phyloP scores from a whole-genome alignment of 768 basidiomycete species.

The Strobilomyces echinocephalus region DNA sequence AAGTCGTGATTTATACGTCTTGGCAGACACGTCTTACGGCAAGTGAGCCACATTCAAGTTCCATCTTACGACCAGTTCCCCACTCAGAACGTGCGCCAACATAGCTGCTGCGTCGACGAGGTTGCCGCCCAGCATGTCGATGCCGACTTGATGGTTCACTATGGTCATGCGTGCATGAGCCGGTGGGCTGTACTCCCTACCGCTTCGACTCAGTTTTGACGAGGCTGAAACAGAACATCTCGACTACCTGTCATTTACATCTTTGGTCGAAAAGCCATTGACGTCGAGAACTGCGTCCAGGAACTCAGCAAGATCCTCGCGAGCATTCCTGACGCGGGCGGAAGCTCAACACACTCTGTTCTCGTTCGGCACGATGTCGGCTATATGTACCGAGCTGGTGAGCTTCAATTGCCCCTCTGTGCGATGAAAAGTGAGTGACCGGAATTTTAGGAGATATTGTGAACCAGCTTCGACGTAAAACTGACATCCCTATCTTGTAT shows the following conservation, averaged over 20 bases:
- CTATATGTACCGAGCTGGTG: conserved; percentile 67
- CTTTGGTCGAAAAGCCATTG: conserved; percentile 71
- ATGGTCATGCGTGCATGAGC: conserved; percentile 94
- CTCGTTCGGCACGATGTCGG: conserved; percentile 73
- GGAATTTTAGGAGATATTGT: conserved; percentile 16
- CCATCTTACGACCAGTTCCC: not conserved
- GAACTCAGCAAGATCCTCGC: conserved; percentile 37
- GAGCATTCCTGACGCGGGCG: not conserved
- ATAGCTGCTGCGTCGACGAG: conserved; percentile 93
- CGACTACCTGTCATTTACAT: conserved; percentile 88
- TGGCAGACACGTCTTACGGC: conserved; percentile 98
- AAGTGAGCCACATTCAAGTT: conserved; percentile 50
- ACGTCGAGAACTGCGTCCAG: conserved; percentile 47
- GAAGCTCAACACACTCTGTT: conserved; percentile 29
- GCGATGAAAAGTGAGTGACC: not conserved
- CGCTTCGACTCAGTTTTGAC: not conserved
- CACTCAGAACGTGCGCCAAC: not conserved
- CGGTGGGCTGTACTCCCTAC: conserved; percentile 48
- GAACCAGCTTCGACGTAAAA: conserved; percentile 19
- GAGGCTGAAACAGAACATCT: conserved; percentile 56
- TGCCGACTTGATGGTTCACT: conserved; percentile 89
- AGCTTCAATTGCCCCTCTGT: not conserved
- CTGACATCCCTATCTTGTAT: conserved; percentile 35
- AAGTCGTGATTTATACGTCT: conserved; percentile 67
- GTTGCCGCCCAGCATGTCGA: conserved; percentile 92